Evolutionary conservation across 345 rosid species (phyloP).

Genomic region (Alliaria petiolata): DNA sequence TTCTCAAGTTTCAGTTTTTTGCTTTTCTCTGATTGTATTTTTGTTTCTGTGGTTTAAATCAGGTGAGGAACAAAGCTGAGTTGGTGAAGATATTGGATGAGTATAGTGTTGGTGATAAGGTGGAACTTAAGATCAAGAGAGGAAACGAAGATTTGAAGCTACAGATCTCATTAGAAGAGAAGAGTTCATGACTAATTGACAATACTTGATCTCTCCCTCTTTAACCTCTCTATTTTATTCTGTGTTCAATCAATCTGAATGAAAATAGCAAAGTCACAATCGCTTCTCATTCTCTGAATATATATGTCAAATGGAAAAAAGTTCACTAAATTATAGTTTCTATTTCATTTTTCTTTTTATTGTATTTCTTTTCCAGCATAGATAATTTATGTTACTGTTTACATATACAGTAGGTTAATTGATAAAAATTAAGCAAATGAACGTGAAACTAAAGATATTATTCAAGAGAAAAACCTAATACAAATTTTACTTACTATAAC

Average conservation of each 20-base stretch:
- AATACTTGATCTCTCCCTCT: too few relatives aligned
- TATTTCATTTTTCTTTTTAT: too few relatives aligned
- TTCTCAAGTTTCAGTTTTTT: conserved; percentile 1
- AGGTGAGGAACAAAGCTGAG: conserved; percentile 89
- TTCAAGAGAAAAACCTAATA: too few relatives aligned
- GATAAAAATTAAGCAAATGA: too few relatives aligned
- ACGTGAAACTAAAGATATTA: too few relatives aligned
- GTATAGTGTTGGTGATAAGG: conserved; percentile 68
- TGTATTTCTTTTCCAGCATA: too few relatives aligned
- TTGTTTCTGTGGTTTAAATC: not conserved
- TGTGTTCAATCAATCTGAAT: not conserved
- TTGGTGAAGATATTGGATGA: conserved; percentile 71
- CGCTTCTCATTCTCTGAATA: too few relatives aligned
- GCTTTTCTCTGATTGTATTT: not conserved
- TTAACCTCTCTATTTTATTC: not conserved
- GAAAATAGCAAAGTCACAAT: not conserved
- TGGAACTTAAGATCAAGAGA: conserved; percentile 61
- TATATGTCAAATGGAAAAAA: too few relatives aligned
- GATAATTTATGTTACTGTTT: too few relatives aligned
- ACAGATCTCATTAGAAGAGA: conserved; percentile 64
- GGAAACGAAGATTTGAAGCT: conserved; percentile 62
- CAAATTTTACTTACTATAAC: too few relatives aligned
- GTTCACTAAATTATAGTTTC: too few relatives aligned
- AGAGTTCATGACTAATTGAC: conserved; percentile 42
- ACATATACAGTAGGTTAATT: too few relatives aligned